Conservation (phyloP, 345 rosid genomes). For the Sapria himalayana region DNA sequence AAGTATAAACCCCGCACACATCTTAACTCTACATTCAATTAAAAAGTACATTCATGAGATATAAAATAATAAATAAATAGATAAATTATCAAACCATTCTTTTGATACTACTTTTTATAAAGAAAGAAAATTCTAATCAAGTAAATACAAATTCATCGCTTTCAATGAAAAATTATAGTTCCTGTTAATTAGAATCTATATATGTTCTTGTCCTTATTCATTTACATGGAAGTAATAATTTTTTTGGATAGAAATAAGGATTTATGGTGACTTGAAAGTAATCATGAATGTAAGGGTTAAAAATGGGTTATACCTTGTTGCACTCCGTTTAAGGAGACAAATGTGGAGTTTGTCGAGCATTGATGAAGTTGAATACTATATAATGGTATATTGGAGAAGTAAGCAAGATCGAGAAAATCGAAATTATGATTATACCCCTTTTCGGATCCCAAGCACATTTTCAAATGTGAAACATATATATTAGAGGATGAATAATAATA, state of each 20-base stretch:
- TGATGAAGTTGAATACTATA: slow-evolving; percentile 33
- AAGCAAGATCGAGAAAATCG: slow-evolving; percentile 45
- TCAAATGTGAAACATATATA: slow-evolving; percentile 9
- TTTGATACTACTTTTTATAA: neutral
- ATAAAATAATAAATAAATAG: slow-evolving; percentile 3
- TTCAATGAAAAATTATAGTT: too few species aligned
- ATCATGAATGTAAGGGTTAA: slow-evolving; percentile 5
- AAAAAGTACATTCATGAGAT: too few species aligned
- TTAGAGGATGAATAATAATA: slow-evolving; percentile 1
- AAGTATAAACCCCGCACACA: slow-evolving; percentile 38
- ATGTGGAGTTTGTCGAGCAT: slow-evolving; percentile 24
- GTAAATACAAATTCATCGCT: neutral
- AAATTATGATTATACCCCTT: slow-evolving; percentile 12
- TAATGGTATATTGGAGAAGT: slow-evolving; percentile 23
- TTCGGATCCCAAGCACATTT: slow-evolving; percentile 48
- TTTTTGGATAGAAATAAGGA: too few species aligned
- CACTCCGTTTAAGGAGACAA: slow-evolving; percentile 8
- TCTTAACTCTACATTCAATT: slow-evolving; percentile 19
- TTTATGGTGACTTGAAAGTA: slow-evolving; percentile 1
- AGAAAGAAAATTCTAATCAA: neutral
- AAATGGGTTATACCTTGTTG: slow-evolving; percentile 20
- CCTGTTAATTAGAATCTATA: too few species aligned
- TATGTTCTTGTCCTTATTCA: too few species aligned
- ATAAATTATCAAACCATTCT: neutral
- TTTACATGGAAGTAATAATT: neutral